Percentiles rank a stretch among this genome's conserved stretches.
These are phyloP conservation scores for Arthrocladium fulminans DNA, from an alignment of 2,329 filamentous ascomycete species.

Conservation along the genomic window DNA sequence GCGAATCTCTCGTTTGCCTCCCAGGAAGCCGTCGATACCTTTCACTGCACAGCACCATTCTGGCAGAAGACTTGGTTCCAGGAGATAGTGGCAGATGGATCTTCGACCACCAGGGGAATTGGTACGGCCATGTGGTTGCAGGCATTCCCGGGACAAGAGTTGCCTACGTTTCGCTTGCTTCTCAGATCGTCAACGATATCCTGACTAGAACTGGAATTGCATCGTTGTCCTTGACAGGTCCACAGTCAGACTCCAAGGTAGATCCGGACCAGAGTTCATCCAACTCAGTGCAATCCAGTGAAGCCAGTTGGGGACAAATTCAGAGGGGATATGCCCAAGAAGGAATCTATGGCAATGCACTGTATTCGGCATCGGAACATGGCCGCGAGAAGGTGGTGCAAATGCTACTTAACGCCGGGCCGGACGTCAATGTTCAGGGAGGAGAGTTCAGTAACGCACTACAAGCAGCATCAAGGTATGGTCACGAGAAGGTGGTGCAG, in stretches of 20 bases:
- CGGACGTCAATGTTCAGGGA: conserved; percentile 16
- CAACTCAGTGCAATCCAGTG: too few relatives aligned
- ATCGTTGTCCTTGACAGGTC: background rate
- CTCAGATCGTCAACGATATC: background rate
- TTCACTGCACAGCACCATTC: background rate
- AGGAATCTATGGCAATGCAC: conserved; percentile 8
- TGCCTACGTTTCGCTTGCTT: conserved; percentile 2
- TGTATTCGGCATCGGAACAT: conserved; percentile 4
- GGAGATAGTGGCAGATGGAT: conserved; percentile 6
- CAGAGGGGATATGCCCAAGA: conserved; percentile 7
- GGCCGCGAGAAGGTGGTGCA: conserved; percentile 14
- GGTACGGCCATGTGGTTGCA: conserved; percentile 8
- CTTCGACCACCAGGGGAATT: conserved; percentile 2
- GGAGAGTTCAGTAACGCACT: too few relatives aligned
- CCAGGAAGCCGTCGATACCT: background rate
- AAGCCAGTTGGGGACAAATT: conserved; percentile 6
- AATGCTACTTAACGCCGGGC: conserved; percentile 19
- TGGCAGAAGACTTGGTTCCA: background rate
- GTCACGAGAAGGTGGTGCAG: too few relatives aligned
- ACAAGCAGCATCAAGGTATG: too few relatives aligned
- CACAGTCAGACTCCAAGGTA: background rate
- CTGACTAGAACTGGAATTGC: background rate
- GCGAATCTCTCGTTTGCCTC: background rate
- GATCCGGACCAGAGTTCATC: too few relatives aligned
- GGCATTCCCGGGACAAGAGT: background rate